phyloP scores from a whole-genome alignment of 441 rosid species.

The Flueggea neowawraea region DNA sequence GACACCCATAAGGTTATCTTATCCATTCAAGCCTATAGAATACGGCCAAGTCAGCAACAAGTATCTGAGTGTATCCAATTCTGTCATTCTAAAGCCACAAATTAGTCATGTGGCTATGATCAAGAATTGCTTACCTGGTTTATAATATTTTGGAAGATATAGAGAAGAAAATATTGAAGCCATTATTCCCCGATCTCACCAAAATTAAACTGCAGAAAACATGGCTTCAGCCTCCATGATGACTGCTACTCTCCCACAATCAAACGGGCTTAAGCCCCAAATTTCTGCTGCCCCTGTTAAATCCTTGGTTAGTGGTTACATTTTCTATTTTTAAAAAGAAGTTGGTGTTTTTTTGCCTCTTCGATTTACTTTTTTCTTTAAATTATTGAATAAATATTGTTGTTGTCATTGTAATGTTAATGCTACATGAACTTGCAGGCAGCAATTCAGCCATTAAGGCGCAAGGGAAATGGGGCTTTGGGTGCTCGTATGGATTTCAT shows the following conservation, averaged over 20 bases:
- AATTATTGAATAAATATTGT: not conserved
- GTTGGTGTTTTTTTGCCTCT: not conserved
- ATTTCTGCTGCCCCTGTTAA: slow-evolving; percentile 48
- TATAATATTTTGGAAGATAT: slow-evolving; percentile 7
- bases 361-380: too few relatives aligned
- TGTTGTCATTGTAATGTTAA: not conserved
- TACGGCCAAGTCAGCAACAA: slow-evolving; percentile 49
- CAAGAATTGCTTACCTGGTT: slow-evolving; percentile 13
- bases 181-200: not conserved
- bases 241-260: slow-evolving; percentile 60
- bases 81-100: slow-evolving; percentile 45
- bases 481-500: slow-evolving; percentile 80
- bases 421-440: slow-evolving; percentile 33
- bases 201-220: slow-evolving; percentile 2
- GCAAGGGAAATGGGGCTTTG: slow-evolving; percentile 68
- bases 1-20: slow-evolving; percentile 26
- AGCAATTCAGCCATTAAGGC: slow-evolving; percentile 49
- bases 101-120: slow-evolving; percentile 39
- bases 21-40: slow-evolving; percentile 51
- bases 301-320: slow-evolving; percentile 43
- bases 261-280: slow-evolving; percentile 64
- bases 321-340: not conserved
- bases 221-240: slow-evolving; percentile 65
- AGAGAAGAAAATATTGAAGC: too few relatives aligned
- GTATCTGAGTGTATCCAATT: slow-evolving; percentile 59